These are phyloP conservation scores for Pythium sukuiense DNA, from an alignment of 352 stramenopile genomes.

Conservation along the genomic window DNA sequence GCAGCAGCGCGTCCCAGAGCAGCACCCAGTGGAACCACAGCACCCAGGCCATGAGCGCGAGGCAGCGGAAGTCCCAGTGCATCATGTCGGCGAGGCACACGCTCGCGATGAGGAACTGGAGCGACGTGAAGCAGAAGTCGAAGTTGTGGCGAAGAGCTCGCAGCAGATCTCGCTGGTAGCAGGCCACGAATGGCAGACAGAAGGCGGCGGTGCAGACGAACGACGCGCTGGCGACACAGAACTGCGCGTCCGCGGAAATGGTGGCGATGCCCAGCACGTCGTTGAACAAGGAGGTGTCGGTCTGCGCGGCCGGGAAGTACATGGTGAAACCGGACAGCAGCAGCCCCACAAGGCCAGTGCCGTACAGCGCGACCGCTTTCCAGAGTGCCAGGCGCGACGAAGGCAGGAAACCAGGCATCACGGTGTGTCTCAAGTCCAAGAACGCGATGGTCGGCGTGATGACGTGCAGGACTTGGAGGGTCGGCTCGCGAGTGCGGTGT, in stretches of 20 bases:
- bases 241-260: background rate
- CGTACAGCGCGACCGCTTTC: background rate
- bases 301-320: slow-evolving; percentile 17
- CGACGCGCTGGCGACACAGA: background rate
- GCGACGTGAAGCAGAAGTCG: slow-evolving; percentile 25
- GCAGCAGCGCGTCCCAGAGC: slow-evolving; percentile 22
- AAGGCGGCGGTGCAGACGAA: slow-evolving; percentile 16
- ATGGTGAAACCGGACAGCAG: slow-evolving; percentile 22
- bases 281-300: background rate
- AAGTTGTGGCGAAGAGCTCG: slow-evolving; percentile 19
- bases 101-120: slow-evolving; percentile 18
- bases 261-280: background rate
- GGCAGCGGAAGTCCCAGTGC: slow-evolving; percentile 25
- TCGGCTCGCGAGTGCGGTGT: background rate
- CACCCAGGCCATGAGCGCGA: slow-evolving; percentile 18
- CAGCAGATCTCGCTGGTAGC: slow-evolving; percentile 24
- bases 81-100: slow-evolving; percentile 27
- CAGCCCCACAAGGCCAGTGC: background rate
- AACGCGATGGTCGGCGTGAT: slow-evolving; percentile 21
- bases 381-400: background rate
- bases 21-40: slow-evolving; percentile 31
- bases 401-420: background rate
- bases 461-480: background rate
- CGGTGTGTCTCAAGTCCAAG: slow-evolving; percentile 11
- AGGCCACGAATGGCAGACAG: slow-evolving; percentile 5